phyloP scores from a whole-genome alignment of 805 yeast species.

The Pichia manshurica region DNA sequence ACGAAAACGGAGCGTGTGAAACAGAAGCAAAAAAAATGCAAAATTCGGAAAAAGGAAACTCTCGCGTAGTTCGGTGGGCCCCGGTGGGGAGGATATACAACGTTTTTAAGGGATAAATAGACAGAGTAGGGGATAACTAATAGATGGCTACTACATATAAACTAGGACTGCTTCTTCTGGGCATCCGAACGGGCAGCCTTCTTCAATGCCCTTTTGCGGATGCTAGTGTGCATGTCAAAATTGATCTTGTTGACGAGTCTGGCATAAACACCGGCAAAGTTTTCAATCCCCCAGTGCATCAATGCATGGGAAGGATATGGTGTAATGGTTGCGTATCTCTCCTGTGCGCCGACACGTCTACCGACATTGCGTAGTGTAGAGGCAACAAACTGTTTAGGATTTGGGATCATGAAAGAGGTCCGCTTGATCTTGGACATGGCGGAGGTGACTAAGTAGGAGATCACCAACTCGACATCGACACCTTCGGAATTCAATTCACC shows the following conservation, averaged over 20 bases:
- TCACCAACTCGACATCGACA: slow-evolving; percentile 79
- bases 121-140: too few relatives aligned
- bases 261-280: slow-evolving; percentile 78
- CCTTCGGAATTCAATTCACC: slow-evolving; percentile 67
- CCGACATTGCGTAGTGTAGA: slow-evolving; percentile 67
- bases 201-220: slow-evolving; percentile 76
- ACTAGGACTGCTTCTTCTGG: slow-evolving; percentile 10
- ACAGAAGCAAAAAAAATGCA: too few relatives aligned
- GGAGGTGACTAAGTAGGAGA: slow-evolving; percentile 88
- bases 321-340: slow-evolving; percentile 75
- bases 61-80: too few relatives aligned
- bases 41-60: too few relatives aligned
- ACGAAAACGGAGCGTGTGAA: too few relatives aligned
- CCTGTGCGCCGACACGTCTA: slow-evolving; percentile 88
- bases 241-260: slow-evolving; percentile 63
- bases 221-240: slow-evolving; percentile 68
- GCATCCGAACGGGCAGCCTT: slow-evolving; percentile 50
- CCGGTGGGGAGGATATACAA: too few relatives aligned
- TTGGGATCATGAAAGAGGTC: slow-evolving; percentile 71
- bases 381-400: slow-evolving; percentile 72
- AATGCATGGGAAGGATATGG: slow-evolving; percentile 95
- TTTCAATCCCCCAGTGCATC: slow-evolving; percentile 76
- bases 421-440: slow-evolving; percentile 92
- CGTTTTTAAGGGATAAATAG: too few relatives aligned
- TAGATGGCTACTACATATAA: too few relatives aligned